phyloP scores from a whole-genome alignment of 768 basidiomycete genomes.

The Hygrocybe coccinea region DNA sequence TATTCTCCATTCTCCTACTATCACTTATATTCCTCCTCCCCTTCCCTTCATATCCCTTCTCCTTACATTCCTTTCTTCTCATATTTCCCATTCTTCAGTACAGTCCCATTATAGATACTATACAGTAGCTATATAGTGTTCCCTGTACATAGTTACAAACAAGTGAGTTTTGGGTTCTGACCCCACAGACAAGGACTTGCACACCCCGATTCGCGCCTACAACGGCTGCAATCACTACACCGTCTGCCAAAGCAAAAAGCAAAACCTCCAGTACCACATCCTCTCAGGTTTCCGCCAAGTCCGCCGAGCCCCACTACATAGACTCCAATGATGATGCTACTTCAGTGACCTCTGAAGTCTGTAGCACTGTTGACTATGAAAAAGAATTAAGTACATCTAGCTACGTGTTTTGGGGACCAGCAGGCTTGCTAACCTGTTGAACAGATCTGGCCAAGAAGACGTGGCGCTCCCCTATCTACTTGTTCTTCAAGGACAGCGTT shows the following conservation, averaged over 20 bases:
- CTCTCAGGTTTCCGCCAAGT: not conserved
- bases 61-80: too few relatives aligned
- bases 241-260: not conserved
- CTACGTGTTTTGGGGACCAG: not conserved
- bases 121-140: too few relatives aligned
- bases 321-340: not conserved
- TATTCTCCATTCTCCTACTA: too few relatives aligned
- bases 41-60: too few relatives aligned
- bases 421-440: not conserved
- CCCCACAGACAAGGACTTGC: too few relatives aligned
- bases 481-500: constrained; percentile 20
- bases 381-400: not conserved
- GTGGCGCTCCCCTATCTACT: constrained; percentile 25
- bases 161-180: too few relatives aligned
- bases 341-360: not conserved
- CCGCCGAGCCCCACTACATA: not conserved
- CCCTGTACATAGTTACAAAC: too few relatives aligned
- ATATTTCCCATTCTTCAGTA: too few relatives aligned
- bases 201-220: too few relatives aligned
- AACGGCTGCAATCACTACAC: too few relatives aligned
- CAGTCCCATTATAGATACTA: too few relatives aligned
- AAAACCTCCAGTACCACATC: not conserved
- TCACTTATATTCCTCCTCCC: too few relatives aligned
- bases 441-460: constrained; percentile 20
- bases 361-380: not conserved